Base-by-base conservation (phyloP, 164 flowering plant genomes). In the Litsea cubeba region DNA sequence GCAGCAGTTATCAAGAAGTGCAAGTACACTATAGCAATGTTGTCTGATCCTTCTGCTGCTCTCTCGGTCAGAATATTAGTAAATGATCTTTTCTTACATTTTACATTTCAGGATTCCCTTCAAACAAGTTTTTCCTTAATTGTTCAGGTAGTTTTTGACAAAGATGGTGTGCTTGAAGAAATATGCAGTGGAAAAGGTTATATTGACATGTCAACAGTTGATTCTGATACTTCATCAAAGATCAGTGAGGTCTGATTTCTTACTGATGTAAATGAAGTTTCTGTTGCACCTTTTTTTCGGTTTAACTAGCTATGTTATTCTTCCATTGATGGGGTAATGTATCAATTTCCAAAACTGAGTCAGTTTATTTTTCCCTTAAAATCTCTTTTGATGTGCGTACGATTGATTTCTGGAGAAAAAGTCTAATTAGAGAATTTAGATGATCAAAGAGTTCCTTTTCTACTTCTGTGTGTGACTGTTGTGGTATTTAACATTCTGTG, bases 161-260 rank as follows among this genome's bases (percentile, higher is more conserved):
- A 93, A 82, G 89, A 84, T 81, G 98, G 99, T 54, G 94, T 89
- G 73, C 90, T 95, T 46, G 99, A 90, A 87, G 79, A 88, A 87
- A 88, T 90, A 57, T 82, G 87, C 76, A 71, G 63, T 65, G 97
- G 98, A 76, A 95, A 93, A 85, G 89, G 91, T 23, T 95, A 95
- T 72, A 87, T 95, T 76, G 99, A 95, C 83, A 93, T 93, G 98
- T 95, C 99, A 82, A 95, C 98, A n/a, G 98, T 95, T 76, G 98
- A 90, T 84, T 88, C 96, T 57, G 93, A 87, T 69, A 93, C 98
- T 69, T 90, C 99, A 73, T 64, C 74, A 51, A 91, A 87, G 84
- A 95, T 95, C 69, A 85, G 79, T 74, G 91, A 89, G 98, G 99
- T 95, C 68, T 24, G 49, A 15, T 17, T 66, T 66, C 20, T 30